Evolutionary conservation across 495 filamentous ascomycete genomes (phyloP), one percentile per base, ranked within the genome.

Genomic region (Hypomontagnella submonticulosa): DNA sequence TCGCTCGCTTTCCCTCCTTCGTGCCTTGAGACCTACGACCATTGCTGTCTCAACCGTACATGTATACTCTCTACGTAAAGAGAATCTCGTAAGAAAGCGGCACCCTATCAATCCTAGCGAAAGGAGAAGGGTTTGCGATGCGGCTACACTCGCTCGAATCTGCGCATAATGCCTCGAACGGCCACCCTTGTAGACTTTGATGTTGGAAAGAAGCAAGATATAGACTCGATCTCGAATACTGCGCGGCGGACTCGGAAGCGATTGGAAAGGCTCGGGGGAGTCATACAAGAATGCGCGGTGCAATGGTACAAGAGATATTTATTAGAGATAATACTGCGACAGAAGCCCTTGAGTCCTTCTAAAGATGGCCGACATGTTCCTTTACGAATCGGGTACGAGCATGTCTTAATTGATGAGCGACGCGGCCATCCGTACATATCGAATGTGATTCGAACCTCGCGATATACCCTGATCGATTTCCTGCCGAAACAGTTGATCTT

Each of bases 401-500:
- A 72, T 13, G 69, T 77, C 1, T 77, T 92, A 34, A 78, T 89
- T 27, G 93, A 97, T 72, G 89, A 95, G 73, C 81, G 92, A 52
- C 93, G 89, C 9, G 87, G 86, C 8, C 86, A 85, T 61, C 75
- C 84, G 0, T 95, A 94, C 70, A 78, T 90, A 16, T 83, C 79
- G 20, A 97, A 97, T 73, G 89, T 81, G 51, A 94, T 97, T 66
- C 87, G 91, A 12, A 93, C 91, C 4, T 91, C 88, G 66, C 84
- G 93, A 50, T 97, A 97, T 70, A 95, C 89, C 27, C 75, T 92
- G 13, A 96, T 88, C 84, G 91, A 90, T 75, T 97, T 97, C 72
- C 75, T 97, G 23, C 93, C 93, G 7, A 91, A 92, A 62, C 93
- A 97, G 71, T 73, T 97, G 9, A 87, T 92, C 66, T 92, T 92